A percentile compares a stretch with the other conserved stretches of the same genome.
Evolutionary conservation across 257 asterid genomes (phyloP).

Genomic region (Nicotiana benthamiana): DNA sequence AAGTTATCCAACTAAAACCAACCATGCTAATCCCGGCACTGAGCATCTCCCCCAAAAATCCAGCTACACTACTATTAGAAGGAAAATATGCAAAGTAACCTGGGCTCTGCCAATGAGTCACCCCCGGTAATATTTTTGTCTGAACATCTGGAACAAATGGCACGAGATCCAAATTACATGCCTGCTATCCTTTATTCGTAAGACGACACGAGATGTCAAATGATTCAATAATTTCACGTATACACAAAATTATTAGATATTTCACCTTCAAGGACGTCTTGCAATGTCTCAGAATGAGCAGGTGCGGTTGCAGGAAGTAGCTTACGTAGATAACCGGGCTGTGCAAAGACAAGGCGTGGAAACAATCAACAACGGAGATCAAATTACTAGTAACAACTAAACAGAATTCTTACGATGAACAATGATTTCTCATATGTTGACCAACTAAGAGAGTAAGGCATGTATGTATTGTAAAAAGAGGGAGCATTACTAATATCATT

Average conservation of each 20-base stretch:
- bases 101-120: conserved; percentile 98
- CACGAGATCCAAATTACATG: not conserved
- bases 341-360: not conserved
- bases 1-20: conserved; percentile 94
- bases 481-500: not conserved
- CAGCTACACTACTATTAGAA: conserved; percentile 79
- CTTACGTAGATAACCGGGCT: conserved; percentile 94
- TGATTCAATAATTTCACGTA: not conserved
- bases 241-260: not conserved
- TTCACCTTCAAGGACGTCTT: conserved; percentile 73
- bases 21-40: conserved; percentile 91
- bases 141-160: conserved; percentile 49
- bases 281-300: conserved; percentile 55
- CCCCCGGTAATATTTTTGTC: conserved; percentile 81
- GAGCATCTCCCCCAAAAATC: conserved; percentile 94
- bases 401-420: not conserved
- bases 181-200: not conserved
- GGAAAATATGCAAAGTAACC: conserved; percentile 79
- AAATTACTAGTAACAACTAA: not conserved
- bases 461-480: not conserved
- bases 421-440: not conserved
- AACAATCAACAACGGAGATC: conserved; percentile 1
- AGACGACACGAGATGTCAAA: not conserved
- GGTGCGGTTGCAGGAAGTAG: conserved; percentile 89
- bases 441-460: not conserved